Evolutionary conservation across 345 rosid genomes (phyloP).

Genomic region (Brassica incana): DNA sequence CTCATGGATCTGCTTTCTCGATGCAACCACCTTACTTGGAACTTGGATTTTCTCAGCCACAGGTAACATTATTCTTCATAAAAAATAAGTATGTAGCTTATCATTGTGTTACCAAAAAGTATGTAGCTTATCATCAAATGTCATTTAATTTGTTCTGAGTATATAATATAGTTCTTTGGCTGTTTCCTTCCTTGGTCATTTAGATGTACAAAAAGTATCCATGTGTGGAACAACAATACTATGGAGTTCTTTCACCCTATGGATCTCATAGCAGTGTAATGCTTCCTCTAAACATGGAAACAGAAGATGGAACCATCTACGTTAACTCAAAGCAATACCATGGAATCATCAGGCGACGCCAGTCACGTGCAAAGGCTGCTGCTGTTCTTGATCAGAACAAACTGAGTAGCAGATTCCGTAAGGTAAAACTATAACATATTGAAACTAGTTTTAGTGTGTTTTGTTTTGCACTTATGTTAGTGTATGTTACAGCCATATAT

Average conservation of each 20-base stretch:
- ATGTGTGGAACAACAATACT: slow-evolving; percentile 64
- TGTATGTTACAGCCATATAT: slow-evolving; percentile 66
- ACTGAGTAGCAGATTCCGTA: slow-evolving; percentile 48
- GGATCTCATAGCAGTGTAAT: slow-evolving; percentile 74
- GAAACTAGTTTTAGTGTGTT: background rate
- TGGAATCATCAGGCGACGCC: slow-evolving; percentile 87
- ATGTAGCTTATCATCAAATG: background rate
- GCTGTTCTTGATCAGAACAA: slow-evolving; percentile 53
- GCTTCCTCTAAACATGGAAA: slow-evolving; percentile 73
- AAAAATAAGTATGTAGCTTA: background rate
- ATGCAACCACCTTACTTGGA: slow-evolving; percentile 59
- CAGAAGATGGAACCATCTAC: slow-evolving; percentile 79
- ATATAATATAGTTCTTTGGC: background rate
- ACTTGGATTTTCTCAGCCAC: slow-evolving; percentile 65
- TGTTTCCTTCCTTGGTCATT: slow-evolving; percentile 5
- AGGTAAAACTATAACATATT: slow-evolving; percentile 49
- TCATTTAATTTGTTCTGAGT: slow-evolving; percentile 6
- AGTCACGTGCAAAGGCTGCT: slow-evolving; percentile 88
- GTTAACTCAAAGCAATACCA: slow-evolving; percentile 97
- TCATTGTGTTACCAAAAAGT: too few species aligned
- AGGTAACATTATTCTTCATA: slow-evolving; percentile 43
- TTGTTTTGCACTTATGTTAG: background rate
- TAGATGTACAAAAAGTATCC: slow-evolving; percentile 70
- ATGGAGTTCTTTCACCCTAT: slow-evolving; percentile 72
- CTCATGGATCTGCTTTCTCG: slow-evolving; percentile 50